Conservation (phyloP, 139 green algal genomes). For the Asterochloris erici region DNA sequence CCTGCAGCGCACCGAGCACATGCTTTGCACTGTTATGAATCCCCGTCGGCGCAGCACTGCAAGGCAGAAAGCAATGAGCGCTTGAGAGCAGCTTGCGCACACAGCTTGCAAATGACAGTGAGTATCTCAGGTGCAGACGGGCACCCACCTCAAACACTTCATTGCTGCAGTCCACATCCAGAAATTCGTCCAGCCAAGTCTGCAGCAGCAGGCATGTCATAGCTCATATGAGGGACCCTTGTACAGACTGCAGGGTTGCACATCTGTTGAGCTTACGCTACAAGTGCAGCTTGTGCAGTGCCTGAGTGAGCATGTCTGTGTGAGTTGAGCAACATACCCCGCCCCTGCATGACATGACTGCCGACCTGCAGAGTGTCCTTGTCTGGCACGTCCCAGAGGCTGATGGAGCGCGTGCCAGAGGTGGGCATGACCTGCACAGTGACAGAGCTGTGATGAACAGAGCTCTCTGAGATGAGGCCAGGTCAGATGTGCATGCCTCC, state of each 20-base stretch:
- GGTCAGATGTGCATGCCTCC: too few relatives aligned
- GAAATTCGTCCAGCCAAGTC: slow-evolving; percentile 48
- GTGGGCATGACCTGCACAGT: slow-evolving; percentile 45
- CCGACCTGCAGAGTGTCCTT: slow-evolving; percentile 36
- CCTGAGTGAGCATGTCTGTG: not conserved
- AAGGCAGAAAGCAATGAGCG: not conserved
- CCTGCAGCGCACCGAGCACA: slow-evolving; percentile 5
- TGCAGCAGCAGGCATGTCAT: slow-evolving; percentile 18
- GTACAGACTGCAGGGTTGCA: too few relatives aligned
- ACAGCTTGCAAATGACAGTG: not conserved
- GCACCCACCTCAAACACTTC: slow-evolving; percentile 27
- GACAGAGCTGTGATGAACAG: not conserved
- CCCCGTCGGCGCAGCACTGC: not conserved
- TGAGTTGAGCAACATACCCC: slow-evolving; percentile 25
- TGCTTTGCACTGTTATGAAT: slow-evolving; percentile 1
- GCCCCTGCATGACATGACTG: slow-evolving; percentile 32
- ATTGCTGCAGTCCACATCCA: slow-evolving; percentile 38
- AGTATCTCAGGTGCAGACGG: not conserved
- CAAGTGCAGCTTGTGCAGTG: not conserved
- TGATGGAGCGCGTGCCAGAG: slow-evolving; percentile 30
- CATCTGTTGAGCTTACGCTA: not conserved
- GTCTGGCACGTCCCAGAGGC: slow-evolving; percentile 52
- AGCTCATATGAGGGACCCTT: too few relatives aligned
- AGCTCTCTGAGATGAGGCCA: too few relatives aligned
- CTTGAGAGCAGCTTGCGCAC: not conserved